Percentiles rank a stretch among this genome's conserved stretches.
These are phyloP conservation scores for Cerioporus squamosus DNA, from an alignment of 1,284 basidiomycete genomes.

Conservation along the genomic window DNA sequence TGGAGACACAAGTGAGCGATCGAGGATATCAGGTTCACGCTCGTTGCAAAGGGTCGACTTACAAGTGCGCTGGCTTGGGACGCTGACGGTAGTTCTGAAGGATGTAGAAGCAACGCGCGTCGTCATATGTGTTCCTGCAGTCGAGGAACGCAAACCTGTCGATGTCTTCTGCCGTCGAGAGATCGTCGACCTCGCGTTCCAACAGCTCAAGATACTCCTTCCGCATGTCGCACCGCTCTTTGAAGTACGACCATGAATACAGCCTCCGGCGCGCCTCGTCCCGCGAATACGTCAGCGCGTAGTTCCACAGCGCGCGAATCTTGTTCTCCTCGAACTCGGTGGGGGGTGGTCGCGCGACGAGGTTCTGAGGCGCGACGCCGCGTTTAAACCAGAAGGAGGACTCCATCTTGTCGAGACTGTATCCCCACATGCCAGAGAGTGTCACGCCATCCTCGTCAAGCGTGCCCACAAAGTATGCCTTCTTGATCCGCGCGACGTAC, in stretches of 20 bases:
- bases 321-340: background rate
- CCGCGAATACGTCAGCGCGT: slow-evolving; percentile 5
- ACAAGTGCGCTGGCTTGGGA: slow-evolving; percentile 1
- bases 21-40: background rate
- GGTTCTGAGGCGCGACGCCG: background rate
- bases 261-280: background rate
- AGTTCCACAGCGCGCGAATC: slow-evolving; percentile 9
- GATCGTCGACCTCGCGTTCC: background rate
- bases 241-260: background rate
- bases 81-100: background rate
- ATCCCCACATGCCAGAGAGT: slow-evolving; percentile 13
- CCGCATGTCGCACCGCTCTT: background rate
- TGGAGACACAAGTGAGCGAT: background rate
- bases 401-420: background rate
- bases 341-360: slow-evolving; percentile 4
- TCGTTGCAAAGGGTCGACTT: background rate
- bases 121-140: slow-evolving; percentile 3
- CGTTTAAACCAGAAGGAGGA: slow-evolving; percentile 1
- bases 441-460: slow-evolving; percentile 10
- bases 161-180: background rate
- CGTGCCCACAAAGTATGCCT: slow-evolving; percentile 8
- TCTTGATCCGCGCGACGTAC: background rate
- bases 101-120: slow-evolving; percentile 4
- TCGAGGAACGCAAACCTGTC: background rate
- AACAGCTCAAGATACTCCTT: background rate